Base-by-base conservation (phyloP, 768 basidiomycete genomes). In the Kwoniella dendrophila region DNA sequence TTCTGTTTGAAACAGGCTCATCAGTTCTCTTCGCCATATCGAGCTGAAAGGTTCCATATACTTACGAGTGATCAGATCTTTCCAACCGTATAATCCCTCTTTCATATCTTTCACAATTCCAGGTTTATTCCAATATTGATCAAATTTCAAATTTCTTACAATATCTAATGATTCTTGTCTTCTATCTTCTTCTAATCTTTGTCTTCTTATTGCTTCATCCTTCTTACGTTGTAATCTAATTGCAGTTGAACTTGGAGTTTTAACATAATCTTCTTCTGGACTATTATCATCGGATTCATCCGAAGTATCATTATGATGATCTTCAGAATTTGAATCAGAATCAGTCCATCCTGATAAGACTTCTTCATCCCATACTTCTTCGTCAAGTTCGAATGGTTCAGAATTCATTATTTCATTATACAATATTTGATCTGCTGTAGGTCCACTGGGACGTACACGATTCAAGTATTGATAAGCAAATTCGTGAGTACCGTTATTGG, bases 371-470 rank as follows among this genome's bases (percentile, higher is more conserved):
- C 56, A 66, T 11, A 60, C 56, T 27, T 52, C 33, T 16, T 60
- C 62, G 56, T 66, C 66, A 54, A n/a, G n/a, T n/a, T 75, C 45
- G 58, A 71, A 75, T 4, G 74, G 71, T 33, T 71, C 67, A 16
- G 29, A 20, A 6, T 58, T 29, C 74, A 75, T 75, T 30, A 75
- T 75, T 40, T 73, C 60, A 2, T 53, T 12, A 38, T 69, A 75
- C 10, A 75, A 62, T 14, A 71, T n/a, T 34, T 73, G 57, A 44
- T 73, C 73, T 11, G 69, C 32, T n/a, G 66, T 66, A 0, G 69
- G 68, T 0, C 70, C 69, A 36, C 58, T 30, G 14, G 48, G 32
- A 1, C 57, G 36, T 30, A 18, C 18, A 0, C 62, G 63, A 53
- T 62, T 49, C 0, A 75, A 51, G 43, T 71, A 69, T 3, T 54